Evolutionary conservation across 2,329 filamentous ascomycete genomes (phyloP), one percentile per base, ranked within the genome.

Genomic region (Thielaviopsis euricoi): DNA sequence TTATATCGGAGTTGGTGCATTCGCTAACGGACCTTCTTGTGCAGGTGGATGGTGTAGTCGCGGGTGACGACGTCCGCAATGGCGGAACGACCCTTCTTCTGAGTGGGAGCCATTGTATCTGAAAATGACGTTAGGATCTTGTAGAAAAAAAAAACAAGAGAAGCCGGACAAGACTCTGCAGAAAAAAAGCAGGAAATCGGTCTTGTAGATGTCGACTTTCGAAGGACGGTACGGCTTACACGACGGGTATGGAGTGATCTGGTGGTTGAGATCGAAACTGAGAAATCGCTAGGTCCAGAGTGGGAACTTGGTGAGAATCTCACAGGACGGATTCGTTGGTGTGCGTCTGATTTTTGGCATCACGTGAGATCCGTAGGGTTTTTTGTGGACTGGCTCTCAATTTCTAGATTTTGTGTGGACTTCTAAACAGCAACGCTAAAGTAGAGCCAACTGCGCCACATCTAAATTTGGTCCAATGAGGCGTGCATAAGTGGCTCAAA

Each of bases 31-130:
- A 72, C 70, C 65, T 91, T 87, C 87, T 95, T 97, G 88, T 98
- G 93, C 70, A 98, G 80, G 84, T 98, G 91, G 80, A 98, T 97
- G 77, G 93, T 98, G 85, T 98, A 98, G 82, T 98, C 94, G 83
- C 93, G 89, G 71, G 93, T 86, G 76, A 98, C 91, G 73, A 98
- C 94, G 78, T 98, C 91, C 77, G 89, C 85, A 76, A 98, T 95
- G 80, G 94, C 94, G 76, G 89, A 95, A 74, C 90, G 88, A 78
- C 86, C 86, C 77, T 83, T 85, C 77, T 82, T 81, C 69, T 73
- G 71, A 71, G 76, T 81, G 69, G 76, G 73, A 73, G 82, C 84
- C 82, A 86, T 86, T 72, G 78, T 61, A 60, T 60, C 77, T 81
- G 71, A 64, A 62, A 67, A 69, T 58, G 52, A 56, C 59, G 59